Conservation (phyloP, 495 filamentous ascomycete species). For the Podospora sp. region DNA sequence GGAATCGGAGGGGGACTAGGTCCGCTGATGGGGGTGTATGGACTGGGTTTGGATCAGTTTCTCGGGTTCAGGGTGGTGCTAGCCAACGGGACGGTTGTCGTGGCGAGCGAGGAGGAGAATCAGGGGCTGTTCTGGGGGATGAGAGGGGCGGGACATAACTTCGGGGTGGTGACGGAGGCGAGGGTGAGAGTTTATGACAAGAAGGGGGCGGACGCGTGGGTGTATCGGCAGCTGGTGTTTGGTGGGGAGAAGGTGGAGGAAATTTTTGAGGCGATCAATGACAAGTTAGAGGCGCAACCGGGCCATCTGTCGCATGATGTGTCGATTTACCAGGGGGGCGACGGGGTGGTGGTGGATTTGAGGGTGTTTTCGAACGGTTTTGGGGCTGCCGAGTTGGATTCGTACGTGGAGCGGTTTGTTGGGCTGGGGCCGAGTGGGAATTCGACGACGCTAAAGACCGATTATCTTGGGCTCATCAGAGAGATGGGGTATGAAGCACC, state of each 20-base stretch:
- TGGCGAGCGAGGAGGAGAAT: conserved; percentile 30
- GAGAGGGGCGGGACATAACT: conserved; percentile 62
- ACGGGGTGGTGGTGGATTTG: neutral
- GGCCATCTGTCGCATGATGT: conserved; percentile 45
- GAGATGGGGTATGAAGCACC: conserved; percentile 2
- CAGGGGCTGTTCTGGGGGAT: conserved; percentile 60
- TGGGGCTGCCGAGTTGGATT: neutral
- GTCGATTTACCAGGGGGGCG: conserved; percentile 33
- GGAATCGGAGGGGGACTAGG: conserved; percentile 65
- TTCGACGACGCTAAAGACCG: neutral
- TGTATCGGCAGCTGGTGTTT: conserved; percentile 48
- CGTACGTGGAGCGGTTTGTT: neutral
- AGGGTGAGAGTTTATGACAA: conserved; percentile 51
- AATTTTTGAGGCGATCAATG: conserved; percentile 44
- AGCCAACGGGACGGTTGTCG: conserved; percentile 52
- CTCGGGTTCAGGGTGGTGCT: conserved; percentile 55
- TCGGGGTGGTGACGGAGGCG: conserved; percentile 58
- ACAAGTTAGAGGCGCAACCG: conserved; percentile 42
- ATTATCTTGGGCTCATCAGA: conserved; percentile 3
- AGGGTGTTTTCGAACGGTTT: conserved; percentile 10
- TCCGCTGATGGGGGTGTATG: conserved; percentile 58
- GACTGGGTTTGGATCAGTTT: conserved; percentile 59
- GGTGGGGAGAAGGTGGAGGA: conserved; percentile 51
- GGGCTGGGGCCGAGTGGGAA: neutral
- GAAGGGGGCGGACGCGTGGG: conserved; percentile 37